A percentile compares a stretch with the other conserved stretches of the same genome.
phyloP scores from a whole-genome alignment of 768 basidiomycete genomes.

The Trametes coccinea region DNA sequence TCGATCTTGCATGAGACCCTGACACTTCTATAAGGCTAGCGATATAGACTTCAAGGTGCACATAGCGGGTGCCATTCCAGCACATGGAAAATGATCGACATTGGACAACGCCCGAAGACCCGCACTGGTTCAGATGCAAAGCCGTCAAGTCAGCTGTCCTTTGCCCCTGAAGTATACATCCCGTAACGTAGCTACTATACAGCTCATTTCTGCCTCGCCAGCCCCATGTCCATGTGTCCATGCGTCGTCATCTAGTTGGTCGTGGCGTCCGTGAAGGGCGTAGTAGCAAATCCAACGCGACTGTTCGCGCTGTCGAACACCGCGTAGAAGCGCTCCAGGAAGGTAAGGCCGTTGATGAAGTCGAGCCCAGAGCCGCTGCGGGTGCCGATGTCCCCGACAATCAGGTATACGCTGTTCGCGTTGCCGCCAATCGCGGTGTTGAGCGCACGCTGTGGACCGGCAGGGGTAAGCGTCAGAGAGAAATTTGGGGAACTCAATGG shows the following conservation, averaged over 20 bases:
- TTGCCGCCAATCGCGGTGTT: constrained; percentile 47
- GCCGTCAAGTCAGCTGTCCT: no score
- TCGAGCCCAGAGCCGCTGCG: constrained; percentile 48
- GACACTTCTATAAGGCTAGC: no score
- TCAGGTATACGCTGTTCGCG: constrained; percentile 37
- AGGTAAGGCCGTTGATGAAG: constrained; percentile 55
- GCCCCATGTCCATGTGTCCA: neutral
- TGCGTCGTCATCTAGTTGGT: constrained; percentile 33
- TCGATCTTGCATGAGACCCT: no score
- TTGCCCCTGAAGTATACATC: no score
- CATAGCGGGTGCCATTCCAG: no score
- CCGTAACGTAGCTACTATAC: neutral
- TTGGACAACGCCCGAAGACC: no score
- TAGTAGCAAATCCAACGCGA: constrained; percentile 58
- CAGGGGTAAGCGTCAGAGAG: neutral
- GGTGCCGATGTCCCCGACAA: constrained; percentile 41
- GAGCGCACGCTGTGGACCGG: constrained; percentile 31
- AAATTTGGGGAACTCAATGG: neutral
- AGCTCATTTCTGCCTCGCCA: neutral
- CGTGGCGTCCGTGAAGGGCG: constrained; percentile 46
- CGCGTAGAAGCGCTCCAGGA: constrained; percentile 65
- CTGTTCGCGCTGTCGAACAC: constrained; percentile 62
- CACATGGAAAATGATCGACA: no score
- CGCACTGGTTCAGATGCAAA: no score
- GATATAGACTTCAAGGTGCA: no score